phyloP scores from a whole-genome alignment of 2,329 filamentous ascomycete species.

The Fusarium nisikadoi region DNA sequence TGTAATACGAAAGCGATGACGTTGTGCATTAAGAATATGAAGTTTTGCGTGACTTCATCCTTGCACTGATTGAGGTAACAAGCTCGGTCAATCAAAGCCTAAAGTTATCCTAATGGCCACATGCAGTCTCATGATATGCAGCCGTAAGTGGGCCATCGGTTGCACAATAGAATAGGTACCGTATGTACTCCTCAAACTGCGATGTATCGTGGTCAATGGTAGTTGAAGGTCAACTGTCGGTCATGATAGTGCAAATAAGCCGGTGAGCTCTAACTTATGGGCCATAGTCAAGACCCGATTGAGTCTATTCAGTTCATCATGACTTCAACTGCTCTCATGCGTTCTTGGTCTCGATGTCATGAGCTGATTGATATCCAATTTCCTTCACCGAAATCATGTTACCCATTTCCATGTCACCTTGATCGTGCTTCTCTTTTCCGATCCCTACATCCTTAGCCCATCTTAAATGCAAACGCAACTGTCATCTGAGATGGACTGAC shows the following conservation, averaged over 20 bases:
- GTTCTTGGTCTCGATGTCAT: not conserved
- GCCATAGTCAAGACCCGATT: not conserved
- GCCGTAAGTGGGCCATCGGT: constrained; percentile 7
- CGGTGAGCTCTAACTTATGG: not conserved
- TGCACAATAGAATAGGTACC: not conserved
- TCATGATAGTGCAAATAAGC: not conserved
- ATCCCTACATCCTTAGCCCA: not conserved
- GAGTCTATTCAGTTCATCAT: constrained; percentile 2
- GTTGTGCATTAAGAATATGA: not conserved
- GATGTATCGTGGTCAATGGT: not conserved
- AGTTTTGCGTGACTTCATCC: not conserved
- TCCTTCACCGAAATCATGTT: constrained; percentile 3
- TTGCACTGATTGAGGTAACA: not conserved
- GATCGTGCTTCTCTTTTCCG: not conserved
- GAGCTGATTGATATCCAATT: constrained; percentile 1
- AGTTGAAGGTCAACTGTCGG: not conserved
- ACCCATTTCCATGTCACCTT: not conserved
- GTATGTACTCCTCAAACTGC: not conserved
- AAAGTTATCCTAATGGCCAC: not conserved
- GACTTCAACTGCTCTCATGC: constrained; percentile 3
- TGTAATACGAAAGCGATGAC: constrained; percentile 5
- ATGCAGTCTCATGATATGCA: constrained; percentile 28
- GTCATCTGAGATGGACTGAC: not conserved
- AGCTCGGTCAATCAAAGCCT: not conserved
- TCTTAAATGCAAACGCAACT: not conserved